Evolutionary conservation across 768 basidiomycete species (phyloP).

Genomic region (Rhodotorula graminis): DNA sequence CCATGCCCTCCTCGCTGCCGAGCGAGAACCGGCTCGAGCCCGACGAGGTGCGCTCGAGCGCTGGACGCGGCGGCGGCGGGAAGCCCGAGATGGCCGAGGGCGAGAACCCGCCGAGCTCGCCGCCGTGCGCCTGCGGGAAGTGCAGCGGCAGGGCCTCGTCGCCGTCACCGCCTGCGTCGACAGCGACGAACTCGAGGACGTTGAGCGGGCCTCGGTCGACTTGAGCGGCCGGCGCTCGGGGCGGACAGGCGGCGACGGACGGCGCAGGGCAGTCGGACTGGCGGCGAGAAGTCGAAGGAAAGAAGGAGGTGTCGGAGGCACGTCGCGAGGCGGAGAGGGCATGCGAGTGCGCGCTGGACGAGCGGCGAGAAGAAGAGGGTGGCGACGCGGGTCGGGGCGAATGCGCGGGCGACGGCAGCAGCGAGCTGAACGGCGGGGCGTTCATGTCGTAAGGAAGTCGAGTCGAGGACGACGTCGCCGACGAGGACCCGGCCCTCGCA

Average conservation of each 20-base stretch:
- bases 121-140: slow-evolving; percentile 3
- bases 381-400: not conserved
- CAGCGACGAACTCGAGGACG: slow-evolving; percentile 15
- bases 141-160: not conserved
- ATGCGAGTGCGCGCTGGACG: not conserved
- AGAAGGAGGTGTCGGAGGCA: not conserved
- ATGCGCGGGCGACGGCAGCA: too few species aligned
- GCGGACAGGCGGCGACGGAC: not conserved
- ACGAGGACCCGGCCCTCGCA: too few species aligned
- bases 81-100: not conserved
- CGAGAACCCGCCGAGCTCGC: not conserved
- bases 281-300: not conserved
- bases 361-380: too few species aligned
- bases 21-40: not conserved
- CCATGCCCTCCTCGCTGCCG: slow-evolving; percentile 7
- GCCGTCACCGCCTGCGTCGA: not conserved
- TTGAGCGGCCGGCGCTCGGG: not conserved
- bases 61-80: too few species aligned
- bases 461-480: not conserved
- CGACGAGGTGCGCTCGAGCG: not conserved
- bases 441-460: too few species aligned
- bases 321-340: not conserved
- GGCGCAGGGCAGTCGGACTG: not conserved
- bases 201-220: not conserved
- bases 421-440: too few species aligned